Evolutionary conservation across 2,329 filamentous ascomycete species (phyloP), one percentile per base, ranked within the genome.

Genomic region (Hypomyces perniciosus): DNA sequence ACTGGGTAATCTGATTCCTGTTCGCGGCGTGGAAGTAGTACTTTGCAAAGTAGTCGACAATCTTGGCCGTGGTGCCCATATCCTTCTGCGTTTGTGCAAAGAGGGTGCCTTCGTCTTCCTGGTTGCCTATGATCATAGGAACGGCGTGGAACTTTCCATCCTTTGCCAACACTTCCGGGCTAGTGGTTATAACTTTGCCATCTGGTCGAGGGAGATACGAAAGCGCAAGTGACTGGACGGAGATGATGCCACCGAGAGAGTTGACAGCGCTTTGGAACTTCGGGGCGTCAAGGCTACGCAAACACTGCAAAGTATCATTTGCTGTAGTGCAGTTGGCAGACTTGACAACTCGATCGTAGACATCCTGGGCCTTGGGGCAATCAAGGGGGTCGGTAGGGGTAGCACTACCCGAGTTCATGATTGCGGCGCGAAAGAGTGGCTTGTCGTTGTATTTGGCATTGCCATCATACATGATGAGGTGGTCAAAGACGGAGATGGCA

Each of bases 401-500:
- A 3, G 85, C 64, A 51, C 75, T 81, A 2, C 86, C 86, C 2
- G 83, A 86, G 69, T 86, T 80, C 87, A 92, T 91, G 58, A 92
- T 91, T 26, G 74, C 87, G 1, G 73, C 87, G 28, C 84, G 80
- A 77, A 93, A 92, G 1, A 93, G 74, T 1, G 82, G 73, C 59
- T 85, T 82, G 46, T 83, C 85, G 2, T 90, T 89, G 70, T 91
- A 90, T 1, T 73, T 83, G 62, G 81, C 79, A 65, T 92, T 74
- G 6, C 88, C 88, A 29, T 81, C 78, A 57, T 88, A 89, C 9
- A 91, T 71, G 1, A 81, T 72, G 78, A 90, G 89, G 57, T 92
- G 88, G 60, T 90, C 80, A 42, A 86, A 78, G 1, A 88, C 85
- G 0, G 85, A 89, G 54, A 90, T 88, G 9, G 81, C 71, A 0